Base-by-base conservation (phyloP, 1,284 basidiomycete genomes). In the Irpex sp. region DNA sequence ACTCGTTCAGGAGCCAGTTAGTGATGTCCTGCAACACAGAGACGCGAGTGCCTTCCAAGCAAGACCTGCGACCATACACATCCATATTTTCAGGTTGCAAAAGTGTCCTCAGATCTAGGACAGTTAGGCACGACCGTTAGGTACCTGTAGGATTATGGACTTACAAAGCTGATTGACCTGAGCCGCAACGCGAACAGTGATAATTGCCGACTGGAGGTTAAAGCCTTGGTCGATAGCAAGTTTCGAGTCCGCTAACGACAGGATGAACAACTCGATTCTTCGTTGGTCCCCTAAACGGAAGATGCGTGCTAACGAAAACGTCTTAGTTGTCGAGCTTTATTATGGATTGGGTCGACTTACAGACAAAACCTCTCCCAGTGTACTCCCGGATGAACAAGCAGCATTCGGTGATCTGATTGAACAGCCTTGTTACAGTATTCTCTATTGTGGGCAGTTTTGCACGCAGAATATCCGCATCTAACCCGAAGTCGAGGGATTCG, bases 1-100 rank as follows among this genome's bases (percentile, higher is more conserved):
- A 19, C 15, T 53, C 19, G n/a, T 49, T 60, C 19, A 60, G 17
- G 33, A 39, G 11, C 69, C 69, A 70, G n/a, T 60, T 61, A n/a
- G 57, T 59, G 57, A 70, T 64, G n/a, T 61, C 61, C 26, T 50
- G 35, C 6, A 59, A 33, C 8, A 61, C 13, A 39, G 17, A 11
- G 26, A 58, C 19, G n/a, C 61, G 61, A 21, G 61, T 61, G 15
- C 36, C 36, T 31, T 55, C 55, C 54, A 58, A 36, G 39, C 61
- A 61, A 13, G 26, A 36, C 11, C 33, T 49, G 9, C 59, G 59
- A 17, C 47, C 37, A 19, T 49, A 60, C n/a, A 46, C 50, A 26
- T 60, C 59, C n/a, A 54, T 31, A 35, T 15, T 26, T 9, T 49
- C 19, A 5, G 59, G 26, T 13, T 47, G 13, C 6, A 60, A 50